phyloP scores from a whole-genome alignment of 2,329 filamentous ascomycete species.

The Alternaria viburni region DNA sequence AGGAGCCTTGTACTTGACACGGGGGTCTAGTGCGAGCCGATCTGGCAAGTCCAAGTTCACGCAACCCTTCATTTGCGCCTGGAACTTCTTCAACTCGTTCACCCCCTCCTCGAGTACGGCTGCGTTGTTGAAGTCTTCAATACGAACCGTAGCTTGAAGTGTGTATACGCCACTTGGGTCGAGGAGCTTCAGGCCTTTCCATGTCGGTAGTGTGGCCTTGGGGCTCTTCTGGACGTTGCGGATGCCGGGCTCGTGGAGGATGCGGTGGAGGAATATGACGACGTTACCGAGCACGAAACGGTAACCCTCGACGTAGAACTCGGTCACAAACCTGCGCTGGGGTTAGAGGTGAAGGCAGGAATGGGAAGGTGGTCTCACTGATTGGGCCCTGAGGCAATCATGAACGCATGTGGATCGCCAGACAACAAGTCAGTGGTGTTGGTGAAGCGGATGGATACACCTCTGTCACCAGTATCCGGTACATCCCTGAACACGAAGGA shows the following conservation, averaged over 20 bases:
- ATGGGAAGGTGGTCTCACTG: constrained; percentile 48
- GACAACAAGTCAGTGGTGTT: constrained; percentile 56
- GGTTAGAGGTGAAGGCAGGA: constrained; percentile 25
- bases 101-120: constrained; percentile 61
- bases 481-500: constrained; percentile 50
- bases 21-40: constrained; percentile 64
- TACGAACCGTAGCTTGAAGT: constrained; percentile 63
- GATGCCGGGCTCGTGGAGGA: constrained; percentile 55
- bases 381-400: constrained; percentile 60
- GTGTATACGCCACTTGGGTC: constrained; percentile 65
- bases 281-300: constrained; percentile 65
- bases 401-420: constrained; percentile 58
- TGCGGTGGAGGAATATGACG: constrained; percentile 62
- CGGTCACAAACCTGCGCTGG: constrained; percentile 58
- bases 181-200: constrained; percentile 56
- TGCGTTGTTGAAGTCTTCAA: constrained; percentile 62
- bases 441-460: constrained; percentile 61
- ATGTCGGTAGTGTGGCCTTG: constrained; percentile 50
- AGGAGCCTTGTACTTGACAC: constrained; percentile 58
- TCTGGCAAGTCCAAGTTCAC: constrained; percentile 65
- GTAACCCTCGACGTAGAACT: constrained; percentile 64
- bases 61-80: constrained; percentile 62
- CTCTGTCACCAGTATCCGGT: constrained; percentile 58
- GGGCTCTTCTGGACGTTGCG: constrained; percentile 39
- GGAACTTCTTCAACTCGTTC: constrained; percentile 61